phyloP scores from a whole-genome alignment of 2,329 filamentous ascomycete species.

The Claviceps maximensis region DNA sequence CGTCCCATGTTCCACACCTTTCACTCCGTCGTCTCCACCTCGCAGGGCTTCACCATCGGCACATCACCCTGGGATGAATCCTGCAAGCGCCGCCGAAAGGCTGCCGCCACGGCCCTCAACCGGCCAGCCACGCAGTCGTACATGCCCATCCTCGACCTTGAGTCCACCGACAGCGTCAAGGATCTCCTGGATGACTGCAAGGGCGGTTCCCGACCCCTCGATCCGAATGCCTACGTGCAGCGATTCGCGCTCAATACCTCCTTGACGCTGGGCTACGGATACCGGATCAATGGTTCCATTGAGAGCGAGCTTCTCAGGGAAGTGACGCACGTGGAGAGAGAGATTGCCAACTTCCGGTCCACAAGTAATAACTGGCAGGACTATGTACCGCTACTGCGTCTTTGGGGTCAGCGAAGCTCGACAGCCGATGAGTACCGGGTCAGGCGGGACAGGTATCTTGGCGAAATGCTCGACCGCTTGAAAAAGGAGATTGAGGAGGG shows the following conservation, averaged over 20 bases:
- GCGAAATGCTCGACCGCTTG: conserved; percentile 51
- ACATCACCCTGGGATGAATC: conserved; percentile 76
- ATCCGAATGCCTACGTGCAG: conserved; percentile 61
- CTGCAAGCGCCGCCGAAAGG: conserved; percentile 64
- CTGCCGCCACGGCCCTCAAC: conserved; percentile 66
- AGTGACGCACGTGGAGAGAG: conserved; percentile 62
- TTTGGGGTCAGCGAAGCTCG: conserved; percentile 48
- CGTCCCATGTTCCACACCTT: conserved; percentile 71
- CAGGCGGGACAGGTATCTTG: conserved; percentile 54
- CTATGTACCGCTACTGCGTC: conserved; percentile 62
- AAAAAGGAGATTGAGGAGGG: conserved; percentile 25
- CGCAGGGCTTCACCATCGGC: conserved; percentile 70
- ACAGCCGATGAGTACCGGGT: conserved; percentile 51
- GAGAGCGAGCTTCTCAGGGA: conserved; percentile 56
- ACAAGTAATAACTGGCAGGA: conserved; percentile 80
- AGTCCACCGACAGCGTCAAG: conserved; percentile 57
- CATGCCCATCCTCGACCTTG: conserved; percentile 71
- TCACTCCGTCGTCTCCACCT: conserved; percentile 63
- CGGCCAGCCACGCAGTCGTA: conserved; percentile 64
- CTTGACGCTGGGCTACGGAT: conserved; percentile 67
- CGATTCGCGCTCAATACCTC: conserved; percentile 66
- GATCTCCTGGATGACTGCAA: conserved; percentile 55
- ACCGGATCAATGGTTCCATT: conserved; percentile 58
- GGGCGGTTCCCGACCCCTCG: conserved; percentile 48
- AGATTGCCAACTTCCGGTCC: conserved; percentile 61